Conservation (phyloP, 176 grass and related monocot genomes). For the Eleusine coracana region DNA sequence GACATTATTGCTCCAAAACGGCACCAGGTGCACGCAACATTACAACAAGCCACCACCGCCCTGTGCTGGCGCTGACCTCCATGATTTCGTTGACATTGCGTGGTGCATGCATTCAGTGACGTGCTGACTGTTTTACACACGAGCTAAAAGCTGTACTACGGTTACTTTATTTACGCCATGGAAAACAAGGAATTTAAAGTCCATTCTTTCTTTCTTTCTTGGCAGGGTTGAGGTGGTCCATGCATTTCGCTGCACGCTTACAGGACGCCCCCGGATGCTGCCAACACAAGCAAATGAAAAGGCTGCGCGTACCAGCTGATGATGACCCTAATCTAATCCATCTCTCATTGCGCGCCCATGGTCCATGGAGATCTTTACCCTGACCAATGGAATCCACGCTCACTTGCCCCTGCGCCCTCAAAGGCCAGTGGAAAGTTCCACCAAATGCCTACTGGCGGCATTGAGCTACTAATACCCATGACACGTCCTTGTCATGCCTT, state of each 20-base stretch:
- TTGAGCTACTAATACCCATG: not conserved
- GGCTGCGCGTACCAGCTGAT: not conserved
- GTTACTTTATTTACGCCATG: no score
- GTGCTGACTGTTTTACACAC: no score
- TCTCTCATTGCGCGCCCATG: not conserved
- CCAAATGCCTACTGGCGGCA: not conserved
- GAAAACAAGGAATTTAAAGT: no score
- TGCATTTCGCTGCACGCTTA: not conserved
- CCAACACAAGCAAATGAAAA: not conserved
- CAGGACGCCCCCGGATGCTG: not conserved
- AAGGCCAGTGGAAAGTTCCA: slow-evolving; percentile 44
- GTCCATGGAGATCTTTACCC: slow-evolving; percentile 32
- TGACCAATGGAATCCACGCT: slow-evolving; percentile 39
- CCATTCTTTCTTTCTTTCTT: not conserved
- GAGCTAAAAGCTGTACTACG: no score
- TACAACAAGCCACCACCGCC: not conserved
- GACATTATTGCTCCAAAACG: not conserved
- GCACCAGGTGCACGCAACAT: not conserved
- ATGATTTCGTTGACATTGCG: not conserved
- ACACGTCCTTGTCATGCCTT: slow-evolving; percentile 22
- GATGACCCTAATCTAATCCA: slow-evolving; percentile 5
- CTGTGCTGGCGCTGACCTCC: slow-evolving; percentile 5
- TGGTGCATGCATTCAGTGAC: not conserved
- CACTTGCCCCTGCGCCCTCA: slow-evolving; percentile 26
- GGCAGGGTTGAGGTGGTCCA: not conserved